Conservation (phyloP, 192 early-diverging fungal genomes). For the Pecoramyces ruminantium region DNA sequence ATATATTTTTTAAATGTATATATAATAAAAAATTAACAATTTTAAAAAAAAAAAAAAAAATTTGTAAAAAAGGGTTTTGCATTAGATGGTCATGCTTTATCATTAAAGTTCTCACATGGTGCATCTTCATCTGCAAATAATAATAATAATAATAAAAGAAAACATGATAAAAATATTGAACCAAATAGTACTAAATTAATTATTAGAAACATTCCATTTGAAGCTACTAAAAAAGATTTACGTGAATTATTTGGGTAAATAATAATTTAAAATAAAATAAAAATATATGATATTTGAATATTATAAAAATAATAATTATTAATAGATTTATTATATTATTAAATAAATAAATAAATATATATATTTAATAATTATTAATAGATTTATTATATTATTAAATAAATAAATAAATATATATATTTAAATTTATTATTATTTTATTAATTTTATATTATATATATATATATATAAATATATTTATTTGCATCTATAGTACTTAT, state of each 20-base stretch:
- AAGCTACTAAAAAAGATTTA: constrained; percentile 88
- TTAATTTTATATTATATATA: neutral
- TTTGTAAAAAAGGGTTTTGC: constrained; percentile 27
- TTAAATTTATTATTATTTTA: no score
- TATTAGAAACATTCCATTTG: constrained; percentile 90
- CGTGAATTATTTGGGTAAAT: constrained; percentile 70
- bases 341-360: no score
- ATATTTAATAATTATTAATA: no score
- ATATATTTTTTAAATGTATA: no score
- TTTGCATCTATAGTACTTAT: constrained; percentile 41
- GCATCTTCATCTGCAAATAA: constrained; percentile 19
- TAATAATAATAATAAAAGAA: constrained; percentile 11
- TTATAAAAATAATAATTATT: no score
- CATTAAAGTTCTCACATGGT: constrained; percentile 78
- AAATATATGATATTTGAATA: no score
- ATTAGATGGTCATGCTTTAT: constrained; percentile 74
- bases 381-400: neutral
- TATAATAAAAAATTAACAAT: no score
- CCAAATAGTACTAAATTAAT: constrained; percentile 71
- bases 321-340: neutral
- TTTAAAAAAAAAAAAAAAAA: neutral
- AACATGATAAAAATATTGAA: constrained; percentile 24
- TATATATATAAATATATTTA: no score
- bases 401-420: no score
- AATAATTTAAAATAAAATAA: no score